Evolutionary conservation across 2,329 filamentous ascomycete genomes (phyloP), one percentile per base, ranked within the genome.

Genomic region (Pseudopithomyces chartarum): DNA sequence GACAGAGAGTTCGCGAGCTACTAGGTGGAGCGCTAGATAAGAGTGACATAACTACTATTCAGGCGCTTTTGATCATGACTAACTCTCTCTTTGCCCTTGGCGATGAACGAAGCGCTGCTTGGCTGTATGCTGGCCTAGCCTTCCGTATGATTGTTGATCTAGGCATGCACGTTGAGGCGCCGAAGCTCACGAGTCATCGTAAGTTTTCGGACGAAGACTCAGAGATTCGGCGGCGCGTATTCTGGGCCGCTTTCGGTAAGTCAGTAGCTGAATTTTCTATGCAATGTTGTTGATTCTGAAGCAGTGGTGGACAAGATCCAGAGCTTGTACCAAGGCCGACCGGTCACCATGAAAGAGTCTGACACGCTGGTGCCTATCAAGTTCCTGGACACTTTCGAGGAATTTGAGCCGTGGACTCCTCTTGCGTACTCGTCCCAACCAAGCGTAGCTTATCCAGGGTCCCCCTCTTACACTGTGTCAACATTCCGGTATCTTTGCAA

Each of bases 71-170:
- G 0, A 72, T 84, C 0, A 82, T 85, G 77, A 79, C 79, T 0
- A 81, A 79, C 43, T 80, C 81, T 0, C 65, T 85, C 0, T 84
- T 85, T 58, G 77, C 82, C 0, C 68, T 80, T 2, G 76, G 80
- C n/a, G 80, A 81, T 48, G 79, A 84, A 60, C 72, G 79, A 29
- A 84, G 81, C 55, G 77, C 78, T 6, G 81, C 84, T 1, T 87
- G 85, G 85, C 62, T 86, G 4, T 87, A 86, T 57, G 79, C 82
- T 50, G 84, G 84, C 1, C 78, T 83, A 59, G 84, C 84, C 0
- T 84, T 85, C 55, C 78, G 82, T 10, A 81, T 86, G 71, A 73
- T 86, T 23, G 79, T 81, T 49, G 84, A 87, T 62, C 66, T 86
- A 5, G 80, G 82, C 0, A 80, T 86, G 59, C 82, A 84, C 59